These are phyloP conservation scores for Elsinoe ampelina DNA, from an alignment of 2,329 filamentous ascomycete species.

Conservation along the genomic window DNA sequence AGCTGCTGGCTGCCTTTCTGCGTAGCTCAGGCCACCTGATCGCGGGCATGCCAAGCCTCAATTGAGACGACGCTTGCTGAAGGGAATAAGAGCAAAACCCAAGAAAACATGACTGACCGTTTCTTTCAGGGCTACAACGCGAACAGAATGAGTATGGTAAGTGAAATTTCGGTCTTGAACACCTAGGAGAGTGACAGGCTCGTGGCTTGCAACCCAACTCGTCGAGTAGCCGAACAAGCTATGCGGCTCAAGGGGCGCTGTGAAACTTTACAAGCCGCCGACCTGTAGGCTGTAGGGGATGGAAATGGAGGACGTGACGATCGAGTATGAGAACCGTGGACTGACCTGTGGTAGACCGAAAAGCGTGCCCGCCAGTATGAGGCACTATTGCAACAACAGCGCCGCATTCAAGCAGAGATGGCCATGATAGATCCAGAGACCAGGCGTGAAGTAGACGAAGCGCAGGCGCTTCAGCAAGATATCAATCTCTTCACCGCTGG, in stretches of 20 bases:
- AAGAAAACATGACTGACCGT: not conserved
- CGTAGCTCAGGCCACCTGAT: no score
- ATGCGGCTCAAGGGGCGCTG: no score
- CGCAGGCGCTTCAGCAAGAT: constrained; percentile 76
- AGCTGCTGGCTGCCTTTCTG: no score
- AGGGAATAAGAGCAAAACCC: not conserved
- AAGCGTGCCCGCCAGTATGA: constrained; percentile 93
- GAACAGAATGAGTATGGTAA: constrained; percentile 9
- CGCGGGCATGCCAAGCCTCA: not conserved
- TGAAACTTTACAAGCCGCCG: no score
- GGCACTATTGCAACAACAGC: constrained; percentile 76
- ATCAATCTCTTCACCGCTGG: constrained; percentile 54
- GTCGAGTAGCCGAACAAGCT: no score
- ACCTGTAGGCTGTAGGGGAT: no score
- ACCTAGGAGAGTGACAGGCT: not conserved
- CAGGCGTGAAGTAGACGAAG: constrained; percentile 71
- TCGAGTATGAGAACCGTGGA: not conserved
- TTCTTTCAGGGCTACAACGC: not conserved
- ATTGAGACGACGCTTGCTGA: not conserved
- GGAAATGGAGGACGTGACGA: no score
- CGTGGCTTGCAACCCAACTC: no score
- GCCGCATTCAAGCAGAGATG: constrained; percentile 86
- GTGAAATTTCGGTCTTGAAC: not conserved
- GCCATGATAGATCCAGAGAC: constrained; percentile 80
- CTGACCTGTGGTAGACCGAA: constrained; percentile 57